Evolutionary conservation across 164 flowering plant species (phyloP).

Genomic region (Aristolochia fimbriata): DNA sequence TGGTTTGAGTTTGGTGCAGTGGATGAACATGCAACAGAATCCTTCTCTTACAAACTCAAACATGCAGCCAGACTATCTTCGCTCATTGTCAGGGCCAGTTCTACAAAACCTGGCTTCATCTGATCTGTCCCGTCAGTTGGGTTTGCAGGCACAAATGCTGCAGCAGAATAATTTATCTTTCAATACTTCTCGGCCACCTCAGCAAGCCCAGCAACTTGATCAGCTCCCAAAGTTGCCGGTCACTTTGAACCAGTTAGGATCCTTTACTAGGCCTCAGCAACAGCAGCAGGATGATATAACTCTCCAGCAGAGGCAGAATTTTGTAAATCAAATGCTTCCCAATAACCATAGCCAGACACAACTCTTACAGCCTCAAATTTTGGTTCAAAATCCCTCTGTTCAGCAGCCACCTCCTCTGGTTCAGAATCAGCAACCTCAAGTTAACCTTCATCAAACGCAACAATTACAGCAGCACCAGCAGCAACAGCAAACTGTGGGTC

Average conservation of each 20-base stretch:
- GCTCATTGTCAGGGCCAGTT: slow-evolving; percentile 37
- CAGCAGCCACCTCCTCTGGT: slow-evolving; percentile 36
- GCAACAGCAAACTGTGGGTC: slow-evolving; percentile 21
- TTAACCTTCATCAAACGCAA: slow-evolving; percentile 37
- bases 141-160: slow-evolving; percentile 47
- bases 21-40: slow-evolving; percentile 97
- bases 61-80: slow-evolving; percentile 56
- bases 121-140: slow-evolving; percentile 69
- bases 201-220: slow-evolving; percentile 39
- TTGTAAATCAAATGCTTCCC: slow-evolving; percentile 34
- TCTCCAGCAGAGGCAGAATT: slow-evolving; percentile 51
- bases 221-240: slow-evolving; percentile 23
- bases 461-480: slow-evolving; percentile 17
- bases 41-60: slow-evolving; percentile 37
- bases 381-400: slow-evolving; percentile 27
- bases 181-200: slow-evolving; percentile 45
- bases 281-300: slow-evolving; percentile 39
- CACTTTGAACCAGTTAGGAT: slow-evolving; percentile 30
- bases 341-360: slow-evolving; percentile 52
- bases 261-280: slow-evolving; percentile 47
- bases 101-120: slow-evolving; percentile 42
- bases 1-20: slow-evolving; percentile 77
- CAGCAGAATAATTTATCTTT: slow-evolving; percentile 52
- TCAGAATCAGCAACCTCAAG: slow-evolving; percentile 51
- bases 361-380: slow-evolving; percentile 38